These are phyloP conservation scores for Geotrichum restrictum DNA, from an alignment of 1,139 yeast genomes.

Conservation along the genomic window DNA sequence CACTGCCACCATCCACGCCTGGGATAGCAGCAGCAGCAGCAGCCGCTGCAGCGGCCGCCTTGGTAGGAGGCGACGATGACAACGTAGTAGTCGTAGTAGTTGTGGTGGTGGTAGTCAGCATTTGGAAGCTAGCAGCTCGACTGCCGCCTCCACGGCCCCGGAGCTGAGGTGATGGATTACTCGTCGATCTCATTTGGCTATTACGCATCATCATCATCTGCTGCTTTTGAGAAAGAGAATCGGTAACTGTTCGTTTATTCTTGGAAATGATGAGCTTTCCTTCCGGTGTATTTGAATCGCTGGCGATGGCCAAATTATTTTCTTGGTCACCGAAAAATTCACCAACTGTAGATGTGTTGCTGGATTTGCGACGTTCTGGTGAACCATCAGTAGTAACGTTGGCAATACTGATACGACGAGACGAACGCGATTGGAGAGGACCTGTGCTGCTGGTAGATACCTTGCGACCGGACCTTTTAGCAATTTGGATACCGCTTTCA, in stretches of 20 bases:
- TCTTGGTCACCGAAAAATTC: conserved; percentile 9
- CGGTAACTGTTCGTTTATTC: neutral
- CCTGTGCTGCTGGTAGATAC: neutral
- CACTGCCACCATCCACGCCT: neutral
- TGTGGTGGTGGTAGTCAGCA: neutral
- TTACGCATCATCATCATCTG: neutral
- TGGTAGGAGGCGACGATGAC: neutral
- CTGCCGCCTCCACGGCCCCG: neutral
- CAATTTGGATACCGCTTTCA: neutral
- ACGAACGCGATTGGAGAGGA: conserved; percentile 4
- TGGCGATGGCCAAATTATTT: no score
- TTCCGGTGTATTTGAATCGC: no score
- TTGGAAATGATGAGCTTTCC: neutral
- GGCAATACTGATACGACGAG: conserved; percentile 8
- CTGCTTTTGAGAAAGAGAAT: neutral
- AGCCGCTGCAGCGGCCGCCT: neutral
- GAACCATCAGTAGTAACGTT: conserved; percentile 15
- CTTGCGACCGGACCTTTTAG: neutral
- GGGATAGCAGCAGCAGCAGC: neutral
- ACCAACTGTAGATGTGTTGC: neutral
- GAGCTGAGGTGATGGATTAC: neutral
- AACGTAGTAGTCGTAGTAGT: neutral
- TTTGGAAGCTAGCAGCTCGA: neutral
- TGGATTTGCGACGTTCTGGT: conserved; percentile 17
- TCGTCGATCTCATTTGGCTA: neutral